Evolutionary conservation across 2,329 filamentous ascomycete species (phyloP).

Genomic region (Ceratocystis cacaofunesta): DNA sequence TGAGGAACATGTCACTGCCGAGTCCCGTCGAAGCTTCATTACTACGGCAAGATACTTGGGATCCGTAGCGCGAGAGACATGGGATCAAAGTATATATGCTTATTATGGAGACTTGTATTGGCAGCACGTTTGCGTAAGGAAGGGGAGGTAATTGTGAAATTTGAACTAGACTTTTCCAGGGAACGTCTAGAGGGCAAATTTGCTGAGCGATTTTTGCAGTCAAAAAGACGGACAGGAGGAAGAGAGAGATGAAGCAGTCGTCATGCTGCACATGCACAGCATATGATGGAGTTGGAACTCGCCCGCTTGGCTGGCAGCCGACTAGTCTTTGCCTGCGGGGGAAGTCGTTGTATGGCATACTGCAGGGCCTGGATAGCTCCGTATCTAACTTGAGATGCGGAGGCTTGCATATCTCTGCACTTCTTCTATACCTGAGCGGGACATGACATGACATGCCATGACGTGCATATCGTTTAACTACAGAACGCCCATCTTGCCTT

Average conservation of each 20-base stretch:
- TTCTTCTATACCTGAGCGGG: no score
- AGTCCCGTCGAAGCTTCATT: background rate
- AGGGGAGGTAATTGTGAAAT: background rate
- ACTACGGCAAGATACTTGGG: conserved; percentile 6
- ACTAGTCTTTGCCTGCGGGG: background rate
- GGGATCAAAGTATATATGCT: conserved; percentile 4
- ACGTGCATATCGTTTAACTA: no score
- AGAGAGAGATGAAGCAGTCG: background rate
- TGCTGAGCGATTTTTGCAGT: background rate
- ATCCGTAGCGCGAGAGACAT: background rate
- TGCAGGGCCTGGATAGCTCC: no score
- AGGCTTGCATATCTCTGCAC: no score
- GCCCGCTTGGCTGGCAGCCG: background rate
- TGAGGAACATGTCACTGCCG: conserved; percentile 4
- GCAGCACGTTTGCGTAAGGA: background rate
- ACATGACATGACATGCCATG: no score
- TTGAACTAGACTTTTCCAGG: background rate
- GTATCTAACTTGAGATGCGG: no score
- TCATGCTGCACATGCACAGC: background rate
- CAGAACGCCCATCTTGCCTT: no score
- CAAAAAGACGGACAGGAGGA: background rate
- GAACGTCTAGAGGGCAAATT: background rate
- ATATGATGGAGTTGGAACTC: background rate
- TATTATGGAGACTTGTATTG: conserved; percentile 1
- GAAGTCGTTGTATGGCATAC: background rate